Evolutionary conservation across 2,329 filamentous ascomycete species (phyloP).

Genomic region (Aureobasidium musti): DNA sequence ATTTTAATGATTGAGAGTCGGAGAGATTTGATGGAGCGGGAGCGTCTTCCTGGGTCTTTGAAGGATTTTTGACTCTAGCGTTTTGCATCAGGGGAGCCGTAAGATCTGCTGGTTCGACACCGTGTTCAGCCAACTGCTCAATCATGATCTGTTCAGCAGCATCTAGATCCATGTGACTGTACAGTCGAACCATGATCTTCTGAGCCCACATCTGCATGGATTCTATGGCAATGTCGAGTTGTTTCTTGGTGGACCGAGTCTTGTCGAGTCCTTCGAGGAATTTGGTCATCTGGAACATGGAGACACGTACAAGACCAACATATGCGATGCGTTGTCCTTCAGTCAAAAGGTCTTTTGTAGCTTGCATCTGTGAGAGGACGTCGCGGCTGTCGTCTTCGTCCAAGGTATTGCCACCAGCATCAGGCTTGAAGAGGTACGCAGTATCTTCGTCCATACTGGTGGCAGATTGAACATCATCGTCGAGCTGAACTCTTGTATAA

Average conservation of each 20-base stretch:
- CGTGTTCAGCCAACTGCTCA: constrained; percentile 91
- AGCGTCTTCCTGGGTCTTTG: neutral
- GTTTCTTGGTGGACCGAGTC: constrained; percentile 70
- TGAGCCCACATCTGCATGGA: constrained; percentile 94
- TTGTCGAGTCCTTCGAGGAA: constrained; percentile 64
- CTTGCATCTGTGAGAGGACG: constrained; percentile 84
- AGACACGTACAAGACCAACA: constrained; percentile 82
- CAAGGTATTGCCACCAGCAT: constrained; percentile 60
- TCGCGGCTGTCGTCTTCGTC: constrained; percentile 80
- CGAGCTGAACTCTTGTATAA: constrained; percentile 91
- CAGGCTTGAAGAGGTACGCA: constrained; percentile 82
- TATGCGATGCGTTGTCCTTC: constrained; percentile 96
- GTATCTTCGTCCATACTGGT: constrained; percentile 98
- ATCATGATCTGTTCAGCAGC: constrained; percentile 96
- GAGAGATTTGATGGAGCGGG: constrained; percentile 30
- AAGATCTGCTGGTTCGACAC: constrained; percentile 79
- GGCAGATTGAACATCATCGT: constrained; percentile 89
- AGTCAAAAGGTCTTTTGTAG: constrained; percentile 91
- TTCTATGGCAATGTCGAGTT: constrained; percentile 68
- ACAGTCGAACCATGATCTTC: constrained; percentile 95
- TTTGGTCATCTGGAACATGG: constrained; percentile 74
- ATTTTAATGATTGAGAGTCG: constrained; percentile 34
- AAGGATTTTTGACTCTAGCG: constrained; percentile 84
- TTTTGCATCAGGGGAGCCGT: constrained; percentile 88
- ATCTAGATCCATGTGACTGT: constrained; percentile 95